Base-by-base conservation (phyloP, 352 stramenopile species). In the Ophiocytium majus region DNA sequence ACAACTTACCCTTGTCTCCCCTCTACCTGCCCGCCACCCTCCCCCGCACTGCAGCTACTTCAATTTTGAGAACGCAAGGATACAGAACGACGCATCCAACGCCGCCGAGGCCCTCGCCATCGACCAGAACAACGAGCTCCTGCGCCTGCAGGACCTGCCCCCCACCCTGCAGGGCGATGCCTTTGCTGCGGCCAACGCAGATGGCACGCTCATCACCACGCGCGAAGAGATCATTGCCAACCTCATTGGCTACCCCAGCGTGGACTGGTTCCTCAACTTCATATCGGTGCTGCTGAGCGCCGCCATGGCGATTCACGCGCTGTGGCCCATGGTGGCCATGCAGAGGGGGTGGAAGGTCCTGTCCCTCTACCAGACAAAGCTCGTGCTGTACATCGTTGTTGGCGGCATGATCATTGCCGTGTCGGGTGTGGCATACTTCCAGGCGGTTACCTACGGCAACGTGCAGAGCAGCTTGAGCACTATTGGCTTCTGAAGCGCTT, bases 291-390 rank as follows among this genome's bases (percentile, higher is more conserved):
- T 76, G 31, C 5, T 17, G 31, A 37, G 31, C 10, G 64, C 64
- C 10, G 64, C 31, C 31, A 34, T 76, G 34, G 64, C 64, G 5
- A 76, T 76, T 17, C 17, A 17, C 17, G 64, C 64, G 5, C 64
- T 76, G 5, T 76, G 64, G 64, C 64, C 64, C 34, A 76, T 76
- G 64, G 64, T 76, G 5, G 43, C 43, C 43, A 57, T 57, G 43
- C 43, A 57, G 43, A 57, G 14, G 43, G 43, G 43, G 5, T 57
- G 43, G 43, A 57, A 57, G 43, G 5, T 14, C 5, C 43, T 57
- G 5, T 14, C 5, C 43, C 43, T 57, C 43, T 57, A 57, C 43
- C 43, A 57, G 43, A 57, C 5, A 5, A 57, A 57, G 43, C 43
- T 57, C 5, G 43, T 57, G 43, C 5, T 14, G 43, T 57, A 57